Evolutionary conservation across 202 grass and related monocot genomes (phyloP).

Genomic region (Brachypodium distachyon): DNA sequence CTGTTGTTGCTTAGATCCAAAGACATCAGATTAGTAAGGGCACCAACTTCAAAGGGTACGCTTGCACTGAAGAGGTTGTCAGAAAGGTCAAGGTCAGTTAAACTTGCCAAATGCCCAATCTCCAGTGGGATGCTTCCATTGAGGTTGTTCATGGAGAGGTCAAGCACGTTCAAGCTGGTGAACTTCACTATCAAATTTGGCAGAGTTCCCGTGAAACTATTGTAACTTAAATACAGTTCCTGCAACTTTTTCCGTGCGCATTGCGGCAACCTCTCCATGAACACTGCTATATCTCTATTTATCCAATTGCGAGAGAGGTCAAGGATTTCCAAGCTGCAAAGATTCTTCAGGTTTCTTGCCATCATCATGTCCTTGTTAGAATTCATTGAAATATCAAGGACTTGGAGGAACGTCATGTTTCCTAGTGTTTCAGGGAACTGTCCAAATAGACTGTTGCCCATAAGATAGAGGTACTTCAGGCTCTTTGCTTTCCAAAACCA

Average conservation of each 20-base stretch:
- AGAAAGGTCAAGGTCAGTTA: not conserved
- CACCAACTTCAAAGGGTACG: not conserved
- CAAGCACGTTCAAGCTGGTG: not conserved
- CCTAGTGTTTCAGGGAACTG: not conserved
- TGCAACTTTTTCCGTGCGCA: not conserved
- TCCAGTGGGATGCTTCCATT: not conserved
- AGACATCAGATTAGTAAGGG: not conserved
- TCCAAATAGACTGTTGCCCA: accelerated
- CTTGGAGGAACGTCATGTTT: not conserved
- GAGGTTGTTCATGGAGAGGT: not conserved
- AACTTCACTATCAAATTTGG: not conserved
- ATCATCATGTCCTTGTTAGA: not conserved
- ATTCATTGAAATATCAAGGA: not conserved
- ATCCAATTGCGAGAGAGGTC: not conserved
- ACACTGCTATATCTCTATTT: not conserved
- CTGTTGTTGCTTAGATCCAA: not conserved
- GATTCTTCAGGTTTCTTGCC: not conserved
- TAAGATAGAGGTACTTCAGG: not conserved
- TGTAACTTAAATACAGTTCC: not conserved
- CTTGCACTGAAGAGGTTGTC: not conserved
- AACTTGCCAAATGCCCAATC: not conserved
- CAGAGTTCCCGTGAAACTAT: not conserved
- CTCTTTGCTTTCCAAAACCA: not conserved
- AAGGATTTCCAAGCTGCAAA: not conserved
- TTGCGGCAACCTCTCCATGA: not conserved